These are phyloP conservation scores for Helotiales sp. DNA, from an alignment of 2,329 filamentous ascomycete species.

Conservation along the genomic window DNA sequence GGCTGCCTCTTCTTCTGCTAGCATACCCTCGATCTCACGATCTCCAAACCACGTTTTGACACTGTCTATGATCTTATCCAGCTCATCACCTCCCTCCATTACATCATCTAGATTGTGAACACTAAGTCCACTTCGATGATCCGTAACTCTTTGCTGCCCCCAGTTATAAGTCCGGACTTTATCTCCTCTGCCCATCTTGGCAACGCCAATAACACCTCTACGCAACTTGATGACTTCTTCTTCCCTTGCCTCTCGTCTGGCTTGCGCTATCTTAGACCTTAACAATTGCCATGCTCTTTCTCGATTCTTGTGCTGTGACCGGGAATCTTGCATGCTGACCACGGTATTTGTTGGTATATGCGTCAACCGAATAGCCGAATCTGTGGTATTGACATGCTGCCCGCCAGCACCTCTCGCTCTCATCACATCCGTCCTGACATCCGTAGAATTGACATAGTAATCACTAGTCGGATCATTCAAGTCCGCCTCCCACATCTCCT, in stretches of 20 bases:
- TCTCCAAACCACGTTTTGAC: conserved; percentile 70
- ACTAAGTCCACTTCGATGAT: conserved; percentile 71
- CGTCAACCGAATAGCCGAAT: conserved; percentile 91
- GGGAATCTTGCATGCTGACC: conserved; percentile 89
- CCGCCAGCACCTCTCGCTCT: conserved; percentile 89
- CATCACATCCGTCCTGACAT: conserved; percentile 89
- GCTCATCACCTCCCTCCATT: conserved; percentile 64
- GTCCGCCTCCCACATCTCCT: conserved; percentile 59
- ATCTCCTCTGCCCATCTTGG: conserved; percentile 86
- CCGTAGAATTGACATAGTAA: conserved; percentile 84
- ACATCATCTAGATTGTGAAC: conserved; percentile 69
- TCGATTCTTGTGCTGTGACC: conserved; percentile 89
- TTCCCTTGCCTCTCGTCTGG: conserved; percentile 80
- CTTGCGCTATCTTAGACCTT: conserved; percentile 80
- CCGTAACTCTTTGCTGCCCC: conserved; percentile 72
- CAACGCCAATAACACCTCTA: conserved; percentile 77
- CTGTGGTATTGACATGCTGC: conserved; percentile 98
- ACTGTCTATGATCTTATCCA: conserved; percentile 71
- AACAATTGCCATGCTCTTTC: conserved; percentile 86
- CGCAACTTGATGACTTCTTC: conserved; percentile 76
- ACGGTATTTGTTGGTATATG: conserved; percentile 86
- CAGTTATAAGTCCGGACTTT: conserved; percentile 85
- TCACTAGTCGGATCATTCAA: conserved; percentile 86
- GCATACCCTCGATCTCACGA: conserved; percentile 65
- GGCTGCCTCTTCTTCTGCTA: conserved; percentile 53